Evolutionary conservation across 257 asterid genomes (phyloP).

Genomic region (Anisodus tanguticus): DNA sequence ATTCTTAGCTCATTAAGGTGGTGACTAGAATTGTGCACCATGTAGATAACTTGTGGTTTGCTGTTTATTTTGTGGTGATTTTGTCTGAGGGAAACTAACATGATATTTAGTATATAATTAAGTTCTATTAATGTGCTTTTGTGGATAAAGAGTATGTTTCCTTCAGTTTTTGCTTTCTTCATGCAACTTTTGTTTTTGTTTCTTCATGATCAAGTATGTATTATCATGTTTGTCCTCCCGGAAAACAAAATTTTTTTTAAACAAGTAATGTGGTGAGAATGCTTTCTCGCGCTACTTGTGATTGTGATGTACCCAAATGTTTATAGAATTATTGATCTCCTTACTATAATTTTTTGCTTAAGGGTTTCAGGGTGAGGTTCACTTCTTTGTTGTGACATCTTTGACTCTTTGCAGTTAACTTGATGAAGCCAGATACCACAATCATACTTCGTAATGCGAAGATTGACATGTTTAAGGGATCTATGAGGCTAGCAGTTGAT

Average conservation of each 20-base stretch:
- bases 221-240: background rate
- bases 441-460: conserved; percentile 72
- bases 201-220: background rate
- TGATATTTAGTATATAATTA: background rate
- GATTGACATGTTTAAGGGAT: conserved; percentile 83
- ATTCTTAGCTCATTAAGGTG: background rate
- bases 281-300: background rate
- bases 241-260: background rate
- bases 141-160: background rate
- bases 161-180: background rate
- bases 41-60: background rate
- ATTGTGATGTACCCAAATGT: background rate
- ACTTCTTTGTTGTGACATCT: conserved; percentile 27
- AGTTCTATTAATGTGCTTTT: conserved; percentile 18
- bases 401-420: conserved; percentile 56
- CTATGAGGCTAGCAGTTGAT: conserved; percentile 81
- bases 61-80: background rate
- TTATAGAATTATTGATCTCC: background rate
- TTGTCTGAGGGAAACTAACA: background rate
- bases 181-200: background rate
- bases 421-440: conserved; percentile 64
- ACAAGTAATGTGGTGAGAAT: background rate
- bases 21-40: conserved; percentile 10
- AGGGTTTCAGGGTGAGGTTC: background rate
- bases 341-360: background rate